These are phyloP conservation scores for Coemansia sp. DNA, from an alignment of 192 early-diverging fungal genomes.

Conservation along the genomic window DNA sequence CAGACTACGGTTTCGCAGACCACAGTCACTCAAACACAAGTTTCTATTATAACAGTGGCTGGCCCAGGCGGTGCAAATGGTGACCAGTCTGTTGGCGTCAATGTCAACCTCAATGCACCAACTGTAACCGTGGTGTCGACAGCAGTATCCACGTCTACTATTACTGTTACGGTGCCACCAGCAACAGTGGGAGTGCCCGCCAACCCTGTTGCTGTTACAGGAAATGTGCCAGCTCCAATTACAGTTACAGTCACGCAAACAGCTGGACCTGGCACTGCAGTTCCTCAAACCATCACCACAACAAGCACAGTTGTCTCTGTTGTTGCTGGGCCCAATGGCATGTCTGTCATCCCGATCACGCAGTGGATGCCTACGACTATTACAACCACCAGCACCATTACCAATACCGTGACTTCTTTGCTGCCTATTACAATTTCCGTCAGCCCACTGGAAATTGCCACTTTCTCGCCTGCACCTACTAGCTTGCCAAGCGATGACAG, in stretches of 20 bases:
- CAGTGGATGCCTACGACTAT: neutral
- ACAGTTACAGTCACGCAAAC: neutral
- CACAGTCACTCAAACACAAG: neutral
- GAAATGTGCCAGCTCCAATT: neutral
- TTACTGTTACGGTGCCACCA: neutral
- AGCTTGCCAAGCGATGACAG: neutral
- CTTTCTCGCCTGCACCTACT: neutral
- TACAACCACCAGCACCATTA: neutral
- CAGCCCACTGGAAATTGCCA: neutral
- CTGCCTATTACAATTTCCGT: neutral
- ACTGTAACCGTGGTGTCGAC: neutral
- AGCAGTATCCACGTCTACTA: neutral
- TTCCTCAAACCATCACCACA: neutral
- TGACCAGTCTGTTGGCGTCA: neutral
- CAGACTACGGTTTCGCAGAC: neutral
- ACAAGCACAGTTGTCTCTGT: neutral
- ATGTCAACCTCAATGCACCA: neutral
- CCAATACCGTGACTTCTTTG: neutral
- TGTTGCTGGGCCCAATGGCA: neutral
- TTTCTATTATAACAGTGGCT: neutral
- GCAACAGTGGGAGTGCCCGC: neutral
- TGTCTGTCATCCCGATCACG: neutral
- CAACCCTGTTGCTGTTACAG: neutral
- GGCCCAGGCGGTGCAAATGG: neutral
- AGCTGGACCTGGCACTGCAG: neutral